These are phyloP conservation scores for Cynanchum wilfordii DNA, from an alignment of 257 asterid species.

Conservation along the genomic window DNA sequence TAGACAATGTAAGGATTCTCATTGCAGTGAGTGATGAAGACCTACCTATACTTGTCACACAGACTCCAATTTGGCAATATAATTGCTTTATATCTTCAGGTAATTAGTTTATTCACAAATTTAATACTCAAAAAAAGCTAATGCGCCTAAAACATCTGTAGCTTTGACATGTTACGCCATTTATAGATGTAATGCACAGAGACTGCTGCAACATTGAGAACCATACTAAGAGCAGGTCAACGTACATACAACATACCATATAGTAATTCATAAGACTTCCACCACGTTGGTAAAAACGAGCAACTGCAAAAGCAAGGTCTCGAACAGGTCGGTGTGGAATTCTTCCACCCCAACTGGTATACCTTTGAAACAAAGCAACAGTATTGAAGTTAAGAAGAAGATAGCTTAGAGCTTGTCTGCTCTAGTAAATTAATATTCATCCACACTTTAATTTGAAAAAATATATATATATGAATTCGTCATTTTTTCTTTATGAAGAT, in stretches of 20 bases:
- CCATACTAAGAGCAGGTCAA: neutral
- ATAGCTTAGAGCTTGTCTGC: neutral
- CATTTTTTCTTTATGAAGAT: neutral
- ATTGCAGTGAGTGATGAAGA: neutral
- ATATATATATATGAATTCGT: neutral
- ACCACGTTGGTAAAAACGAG: conserved; percentile 95
- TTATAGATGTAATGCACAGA: neutral
- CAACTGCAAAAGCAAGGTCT: conserved; percentile 94
- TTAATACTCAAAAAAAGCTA: neutral
- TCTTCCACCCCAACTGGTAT: conserved; percentile 81
- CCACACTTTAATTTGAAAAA: neutral
- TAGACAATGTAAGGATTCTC: neutral
- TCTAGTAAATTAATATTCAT: neutral
- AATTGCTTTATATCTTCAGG: neutral
- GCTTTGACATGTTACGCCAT: neutral
- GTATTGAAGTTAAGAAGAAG: neutral
- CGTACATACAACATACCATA: conserved; percentile 49
- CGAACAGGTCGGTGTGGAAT: conserved; percentile 82
- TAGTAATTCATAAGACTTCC: conserved; percentile 93
- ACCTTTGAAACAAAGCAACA: conserved; percentile 44
- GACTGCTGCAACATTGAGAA: neutral
- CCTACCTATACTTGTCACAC: neutral
- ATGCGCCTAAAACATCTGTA: neutral
- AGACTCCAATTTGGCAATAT: neutral
- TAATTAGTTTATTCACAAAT: neutral